Evolutionary conservation across 2,329 filamentous ascomycete species (phyloP), one percentile per base, ranked within the genome.

Genomic region (Diaporthe sp.): DNA sequence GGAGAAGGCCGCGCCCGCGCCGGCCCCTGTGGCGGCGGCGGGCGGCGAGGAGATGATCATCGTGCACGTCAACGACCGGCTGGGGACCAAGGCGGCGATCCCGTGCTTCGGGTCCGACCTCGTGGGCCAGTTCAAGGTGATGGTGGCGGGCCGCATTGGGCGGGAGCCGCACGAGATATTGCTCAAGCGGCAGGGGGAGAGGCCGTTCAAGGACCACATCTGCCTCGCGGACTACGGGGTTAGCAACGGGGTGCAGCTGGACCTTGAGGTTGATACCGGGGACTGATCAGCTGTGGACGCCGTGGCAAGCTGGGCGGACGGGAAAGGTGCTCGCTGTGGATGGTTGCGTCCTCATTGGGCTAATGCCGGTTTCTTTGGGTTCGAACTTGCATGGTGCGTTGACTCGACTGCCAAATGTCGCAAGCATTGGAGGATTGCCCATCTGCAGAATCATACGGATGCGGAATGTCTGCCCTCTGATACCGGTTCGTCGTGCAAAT

Each of bases 51-150:
- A 95, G 74, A 97, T 98, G 94, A 98, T 98, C 79, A 91, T 98
- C 71, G 96, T 98, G 25, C 92, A 96, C 81, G 92, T 98, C 82
- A 98, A 98, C 83, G 96, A 98, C 84, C 91, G 96, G n/a, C 87
- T 98, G 49, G 96, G 96, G 17, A 98, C 96, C n/a, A 98, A 98
- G 82, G 95, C 96, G 22, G 94, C 94, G 71, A 97, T 98, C 78
- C 96, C 96, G 0, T 98, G 96, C 83, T 88, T 98, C 75, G 92
- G 94, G 0, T 94, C 92, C 4, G 96, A 98, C 85, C 93, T 92
- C 10, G 93, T 98, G 78, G 93, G 93, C 78, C 90, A 96, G 76
- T 95, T 98, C 86, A 98, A 98, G 86, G 93, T 95, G 63, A 93
- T 97, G 88, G 95, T 98, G 34, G 96, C 96, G 6, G 94, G 94